Base-by-base conservation (phyloP, 169 alveolate species). In the Babesia bigemina region DNA sequence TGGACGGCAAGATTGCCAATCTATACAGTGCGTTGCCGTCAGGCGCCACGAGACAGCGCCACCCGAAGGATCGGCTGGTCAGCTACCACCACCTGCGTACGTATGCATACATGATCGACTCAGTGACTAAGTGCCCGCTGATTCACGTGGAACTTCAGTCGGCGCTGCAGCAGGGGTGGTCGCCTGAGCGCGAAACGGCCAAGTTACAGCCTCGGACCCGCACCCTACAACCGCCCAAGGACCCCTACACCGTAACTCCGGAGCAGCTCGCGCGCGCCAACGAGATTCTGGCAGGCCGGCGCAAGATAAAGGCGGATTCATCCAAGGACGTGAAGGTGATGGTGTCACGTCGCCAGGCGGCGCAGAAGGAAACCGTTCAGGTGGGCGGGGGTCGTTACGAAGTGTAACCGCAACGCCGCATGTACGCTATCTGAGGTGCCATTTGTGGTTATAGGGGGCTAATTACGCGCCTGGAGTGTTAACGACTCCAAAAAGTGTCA, bases 91-190 rank as follows among this genome's bases (percentile, higher is more conserved):
- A 73, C 45, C 57, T 82, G 56, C 60, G 63, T 0, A 82, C 62
- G 12, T 82, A 74, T 33, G 89, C 81, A 24, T 65, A 62, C 36
- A 73, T 73, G 85, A 69, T 82, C 58, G 85, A 82, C 67, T 63
- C 78, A 13, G 89, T 82, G 24, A 82, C 89, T 42, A 82, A 74
- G 63, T 82, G 89, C 33, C 89, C 89, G n/a, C 61, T 74, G 47
- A 42, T 82, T 17, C 79, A 61, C 17, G 72, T 73, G 16, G 84
- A 82, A 50, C 49, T 74, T 7, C 78, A 82, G 28, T 22, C 65
- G 16, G 63, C 67, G 14, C 70, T 71, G 21, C 63, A 62, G 47
- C 58, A 26, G 19, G 85, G 89, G 22, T 71, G 84, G 89, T 39
- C 29, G 28, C 70, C 56, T 2, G 57, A 73, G 44, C 57, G 47